These are phyloP conservation scores for Pascua sp. DNA, from an alignment of 1,284 basidiomycete genomes.

Conservation along the genomic window DNA sequence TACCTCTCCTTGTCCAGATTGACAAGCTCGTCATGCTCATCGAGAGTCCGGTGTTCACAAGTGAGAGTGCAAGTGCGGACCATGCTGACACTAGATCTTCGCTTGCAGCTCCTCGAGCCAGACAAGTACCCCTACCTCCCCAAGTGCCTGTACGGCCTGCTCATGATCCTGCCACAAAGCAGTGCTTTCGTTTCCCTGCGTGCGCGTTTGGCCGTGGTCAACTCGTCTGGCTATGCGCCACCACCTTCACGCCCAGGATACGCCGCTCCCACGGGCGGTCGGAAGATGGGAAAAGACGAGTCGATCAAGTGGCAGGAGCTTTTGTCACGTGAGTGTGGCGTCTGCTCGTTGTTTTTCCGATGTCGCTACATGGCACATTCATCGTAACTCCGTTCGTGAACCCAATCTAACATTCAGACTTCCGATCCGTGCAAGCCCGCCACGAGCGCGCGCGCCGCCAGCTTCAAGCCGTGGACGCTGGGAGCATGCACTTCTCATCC, in stretches of 20 bases:
- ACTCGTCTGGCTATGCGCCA: slow-evolving; percentile 88
- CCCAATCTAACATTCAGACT: slow-evolving; percentile 47
- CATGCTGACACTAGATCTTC: slow-evolving; percentile 63
- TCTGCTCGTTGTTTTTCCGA: not conserved
- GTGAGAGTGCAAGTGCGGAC: slow-evolving; percentile 53
- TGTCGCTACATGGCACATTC: not conserved
- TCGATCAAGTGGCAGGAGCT: slow-evolving; percentile 95
- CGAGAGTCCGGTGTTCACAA: slow-evolving; percentile 97
- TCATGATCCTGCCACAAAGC: slow-evolving; percentile 97
- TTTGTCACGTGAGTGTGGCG: slow-evolving; percentile 58
- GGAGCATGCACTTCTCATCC: slow-evolving; percentile 27
- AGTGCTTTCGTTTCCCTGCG: slow-evolving; percentile 92
- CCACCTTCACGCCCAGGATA: slow-evolving; percentile 18
- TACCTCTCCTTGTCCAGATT: slow-evolving; percentile 89
- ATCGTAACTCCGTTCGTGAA: not conserved
- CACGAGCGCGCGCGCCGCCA: slow-evolving; percentile 80
- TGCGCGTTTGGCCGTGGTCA: slow-evolving; percentile 90
- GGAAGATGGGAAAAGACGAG: slow-evolving; percentile 72
- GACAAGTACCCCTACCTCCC: slow-evolving; percentile 94
- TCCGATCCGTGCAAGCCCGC: slow-evolving; percentile 73
- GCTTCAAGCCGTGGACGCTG: slow-evolving; percentile 26
- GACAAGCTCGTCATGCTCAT: slow-evolving; percentile 98
- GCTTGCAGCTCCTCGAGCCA: slow-evolving; percentile 92
- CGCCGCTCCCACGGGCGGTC: slow-evolving; percentile 48
- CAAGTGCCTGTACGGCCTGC: slow-evolving; percentile 94